Evolutionary conservation across 2,329 filamentous ascomycete species (phyloP), one percentile per base, ranked within the genome.

Genomic region (Penicillium sp.): DNA sequence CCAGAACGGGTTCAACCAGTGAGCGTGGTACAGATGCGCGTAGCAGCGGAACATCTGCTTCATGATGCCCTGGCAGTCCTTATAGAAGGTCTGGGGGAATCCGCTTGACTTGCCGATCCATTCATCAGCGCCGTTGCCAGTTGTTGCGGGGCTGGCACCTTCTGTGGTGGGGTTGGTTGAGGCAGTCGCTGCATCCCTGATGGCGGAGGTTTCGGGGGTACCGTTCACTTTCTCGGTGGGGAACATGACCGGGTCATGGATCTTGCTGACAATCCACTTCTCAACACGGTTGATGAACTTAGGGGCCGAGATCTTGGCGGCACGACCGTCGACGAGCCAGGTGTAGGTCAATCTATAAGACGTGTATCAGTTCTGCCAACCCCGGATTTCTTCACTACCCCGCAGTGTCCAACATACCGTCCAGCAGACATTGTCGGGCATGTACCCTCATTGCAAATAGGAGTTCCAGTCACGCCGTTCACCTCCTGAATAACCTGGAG

Each of bases 11-110:
- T 91, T 89, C 57, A 87, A 79, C 75, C 90, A 99, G 75, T 99
- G 94, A 54, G 92, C 90, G 84, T 96, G 97, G 81, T 99, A 99
- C 58, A 99, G 86, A 75, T 99, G 94, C 46, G 94, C 89, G 71
- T 99, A 99, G 65, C 97, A 93, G 56, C 94, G 89, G 82, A 99
- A 97, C 89, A 99, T 97, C 77, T 97, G 94, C 67, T 92, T 89
- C 79, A 97, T 93, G 68, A 97, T 94, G 62, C 88, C 88, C 79
- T 95, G 92, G 80, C 93, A 94, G 65, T 96, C 92, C 58, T 88
- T 85, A 66, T 93, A 82, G 74, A 97, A 97, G 63, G 90, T 89
- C 61, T 89, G 85, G 2, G 94, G 94, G 75, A 99, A 99, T 4
- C 93, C 93, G 57, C 90, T 94, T 45, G 89, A 85, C 78, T 95